Evolutionary conservation across 345 rosid species (phyloP), one percentile per base, ranked within the genome.

Genomic region (Odontarrhena argentea): DNA sequence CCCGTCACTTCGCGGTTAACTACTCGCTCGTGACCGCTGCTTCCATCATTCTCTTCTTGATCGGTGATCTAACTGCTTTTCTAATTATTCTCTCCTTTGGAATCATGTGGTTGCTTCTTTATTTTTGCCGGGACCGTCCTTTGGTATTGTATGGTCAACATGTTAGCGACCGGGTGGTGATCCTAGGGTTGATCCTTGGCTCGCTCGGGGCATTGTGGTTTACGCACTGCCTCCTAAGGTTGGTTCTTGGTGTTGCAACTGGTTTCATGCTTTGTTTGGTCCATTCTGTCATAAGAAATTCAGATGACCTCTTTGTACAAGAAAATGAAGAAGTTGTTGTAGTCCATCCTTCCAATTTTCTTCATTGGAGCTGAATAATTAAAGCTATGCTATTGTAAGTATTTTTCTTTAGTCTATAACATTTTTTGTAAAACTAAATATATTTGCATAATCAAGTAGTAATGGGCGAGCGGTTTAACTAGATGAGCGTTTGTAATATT

Each of bases 111-210:
- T 37, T 82, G 60, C 60, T 78, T 32, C 62, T 84, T 49, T 70
- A 76, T 65, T 63, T 80, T 42, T 80, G 60, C 13, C 43, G 78
- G 26, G 83, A 84, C 56, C 83, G 78, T 49, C 80, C 84, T 3
- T 60, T 80, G 32, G 51, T 78, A 45, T 50, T 80, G 11, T 71
- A 59, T 52, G 81, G 80, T 18, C 65, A 35, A 36, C 68, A 63
- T 44, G 43, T 80, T 14, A 76, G 10, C 47, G 83, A 82, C 47
- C 64, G 51, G 4, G 7, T 73, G 54, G 65, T 83, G 42, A 3
- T 73, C 3, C 1, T 68, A 3, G 81, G 63, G 3, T 69, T 85
- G 42, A 26, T 69, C 35, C 7, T 76, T 52, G 71, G 68, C 40
- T 78, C 81, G 0, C 6, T 82, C 13, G 53, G 71, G 60, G 63